phyloP scores from a whole-genome alignment of 345 rosid genomes.

The Lepidium aucheri region DNA sequence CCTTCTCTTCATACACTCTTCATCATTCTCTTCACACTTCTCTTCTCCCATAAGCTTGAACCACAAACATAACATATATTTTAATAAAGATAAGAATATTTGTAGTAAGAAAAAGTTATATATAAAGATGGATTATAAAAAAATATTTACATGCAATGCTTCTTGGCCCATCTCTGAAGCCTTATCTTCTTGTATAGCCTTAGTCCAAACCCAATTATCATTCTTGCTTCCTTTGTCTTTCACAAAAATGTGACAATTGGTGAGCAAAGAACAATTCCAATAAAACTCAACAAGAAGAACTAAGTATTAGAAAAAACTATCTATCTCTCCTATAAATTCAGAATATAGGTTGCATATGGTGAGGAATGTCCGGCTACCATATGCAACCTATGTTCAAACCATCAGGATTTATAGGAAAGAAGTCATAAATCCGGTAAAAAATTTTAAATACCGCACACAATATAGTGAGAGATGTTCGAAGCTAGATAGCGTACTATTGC shows the following conservation, averaged over 20 bases:
- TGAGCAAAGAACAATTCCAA: background rate
- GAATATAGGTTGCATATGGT: no score
- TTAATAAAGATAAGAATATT: background rate
- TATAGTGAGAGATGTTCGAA: no score
- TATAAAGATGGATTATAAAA: background rate
- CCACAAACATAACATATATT: background rate
- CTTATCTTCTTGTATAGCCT: background rate
- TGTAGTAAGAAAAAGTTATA: background rate
- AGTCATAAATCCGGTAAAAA: no score
- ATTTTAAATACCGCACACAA: no score
- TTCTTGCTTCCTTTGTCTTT: background rate
- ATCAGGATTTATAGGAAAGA: no score
- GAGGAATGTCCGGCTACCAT: no score
- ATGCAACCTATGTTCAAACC: no score
- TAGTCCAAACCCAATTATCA: background rate
- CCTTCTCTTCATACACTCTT: constrained; percentile 59
- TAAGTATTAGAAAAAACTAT: background rate
- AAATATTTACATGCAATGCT: background rate
- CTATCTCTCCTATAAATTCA: no score
- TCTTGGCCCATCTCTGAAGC: constrained; percentile 16
- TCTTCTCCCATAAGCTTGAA: constrained; percentile 50
- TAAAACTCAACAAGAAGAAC: background rate
- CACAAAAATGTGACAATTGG: background rate
- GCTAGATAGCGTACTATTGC: no score
- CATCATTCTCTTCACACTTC: constrained; percentile 37